A percentile compares a stretch with the other conserved stretches of the same genome.
Conservation (phyloP, 2,329 filamentous ascomycete genomes). For the Calonectria pauciramosa region DNA sequence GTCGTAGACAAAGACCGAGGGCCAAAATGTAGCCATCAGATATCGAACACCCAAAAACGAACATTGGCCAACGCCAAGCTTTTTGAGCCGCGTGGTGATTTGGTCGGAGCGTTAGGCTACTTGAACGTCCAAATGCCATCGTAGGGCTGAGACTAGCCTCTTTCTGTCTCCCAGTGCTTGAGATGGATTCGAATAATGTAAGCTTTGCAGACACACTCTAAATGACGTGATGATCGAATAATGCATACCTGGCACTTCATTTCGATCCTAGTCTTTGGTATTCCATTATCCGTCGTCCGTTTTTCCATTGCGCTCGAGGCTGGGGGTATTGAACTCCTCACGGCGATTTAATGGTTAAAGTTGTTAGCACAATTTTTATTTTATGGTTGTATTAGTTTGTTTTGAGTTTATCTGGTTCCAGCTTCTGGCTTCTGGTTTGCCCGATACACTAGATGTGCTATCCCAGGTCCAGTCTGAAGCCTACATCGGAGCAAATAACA, state of each 20-base stretch:
- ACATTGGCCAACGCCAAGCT: not conserved
- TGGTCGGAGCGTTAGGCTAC: not conserved
- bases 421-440: not conserved
- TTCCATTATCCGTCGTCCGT: not conserved
- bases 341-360: not conserved
- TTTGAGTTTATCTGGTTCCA: not conserved
- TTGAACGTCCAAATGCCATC: not conserved
- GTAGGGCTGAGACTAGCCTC: not conserved
- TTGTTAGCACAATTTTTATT: not conserved
- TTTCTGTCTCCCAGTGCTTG: not conserved
- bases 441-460: not conserved
- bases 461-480: not conserved
- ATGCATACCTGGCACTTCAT: not conserved
- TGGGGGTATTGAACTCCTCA: not conserved
- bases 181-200: not conserved
- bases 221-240: not conserved
- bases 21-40: not conserved
- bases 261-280: not conserved
- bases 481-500: not conserved
- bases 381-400: not conserved
- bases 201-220: not conserved
- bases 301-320: not conserved
- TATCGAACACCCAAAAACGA: not conserved
- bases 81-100: not conserved
- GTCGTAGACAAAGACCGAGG: not conserved